A percentile compares a stretch with the other conserved stretches of the same genome.
Conservation (phyloP, 192 early-diverging fungal species). For the Entomortierella parvispora region DNA sequence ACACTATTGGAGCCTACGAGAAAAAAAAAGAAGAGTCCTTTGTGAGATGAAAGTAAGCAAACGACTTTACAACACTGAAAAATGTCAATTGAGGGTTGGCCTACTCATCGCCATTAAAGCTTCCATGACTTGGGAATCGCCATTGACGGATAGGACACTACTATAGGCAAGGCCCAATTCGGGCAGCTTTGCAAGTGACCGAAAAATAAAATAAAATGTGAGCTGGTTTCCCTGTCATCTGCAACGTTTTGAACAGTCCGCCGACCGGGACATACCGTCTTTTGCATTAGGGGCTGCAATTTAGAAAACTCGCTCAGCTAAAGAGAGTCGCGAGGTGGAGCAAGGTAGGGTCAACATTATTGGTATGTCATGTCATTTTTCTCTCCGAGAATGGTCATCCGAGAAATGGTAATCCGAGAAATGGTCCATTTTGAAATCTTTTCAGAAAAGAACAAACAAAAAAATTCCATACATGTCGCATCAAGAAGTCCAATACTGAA, state of each 20-base stretch:
- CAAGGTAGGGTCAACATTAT: background rate
- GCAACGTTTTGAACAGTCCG: background rate
- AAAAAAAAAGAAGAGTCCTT: background rate
- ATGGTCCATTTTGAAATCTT: background rate
- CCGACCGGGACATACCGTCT: constrained; percentile 15
- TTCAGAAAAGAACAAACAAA: background rate
- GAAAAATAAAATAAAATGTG: background rate
- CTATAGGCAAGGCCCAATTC: constrained; percentile 28
- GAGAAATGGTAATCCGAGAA: background rate
- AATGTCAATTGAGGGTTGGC: background rate
- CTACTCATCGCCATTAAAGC: constrained; percentile 46
- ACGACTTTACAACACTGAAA: constrained; percentile 33
- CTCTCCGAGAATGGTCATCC: background rate
- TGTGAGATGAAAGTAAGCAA: constrained; percentile 57
- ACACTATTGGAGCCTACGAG: constrained; percentile 62
- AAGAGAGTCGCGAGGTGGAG: background rate
- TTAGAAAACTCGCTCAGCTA: constrained; percentile 49
- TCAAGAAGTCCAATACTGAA: constrained; percentile 72
- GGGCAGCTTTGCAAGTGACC: too few relatives aligned
- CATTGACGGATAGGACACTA: constrained; percentile 39
- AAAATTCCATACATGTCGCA: constrained; percentile 62
- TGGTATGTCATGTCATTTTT: background rate
- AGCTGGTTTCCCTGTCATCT: background rate
- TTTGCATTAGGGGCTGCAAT: constrained; percentile 38
- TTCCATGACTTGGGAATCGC: constrained; percentile 42